Base-by-base conservation (phyloP, 2,329 filamentous ascomycete genomes). In the Ophiostoma triangulosporum region DNA sequence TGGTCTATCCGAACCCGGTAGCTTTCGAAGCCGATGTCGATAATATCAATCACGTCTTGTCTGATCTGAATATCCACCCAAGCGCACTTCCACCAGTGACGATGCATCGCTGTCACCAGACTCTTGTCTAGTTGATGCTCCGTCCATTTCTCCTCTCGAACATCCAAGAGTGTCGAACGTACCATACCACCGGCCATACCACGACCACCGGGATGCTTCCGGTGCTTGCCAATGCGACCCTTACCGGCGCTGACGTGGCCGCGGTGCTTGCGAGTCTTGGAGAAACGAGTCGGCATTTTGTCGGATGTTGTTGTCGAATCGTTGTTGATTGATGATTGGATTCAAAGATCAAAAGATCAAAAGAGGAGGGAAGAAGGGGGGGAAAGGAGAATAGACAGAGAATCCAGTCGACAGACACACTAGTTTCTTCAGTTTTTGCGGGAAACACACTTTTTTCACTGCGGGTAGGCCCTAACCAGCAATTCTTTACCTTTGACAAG, bases 191-290 rank as follows among this genome's bases (percentile, higher is more conserved):
- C 91, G 72, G 93, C 93, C 76, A 85, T 78, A 84, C 81, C 81
- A 87, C 87, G 78, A 80, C 81, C 81, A 83, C 81, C 81, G 64
- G 80, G 81, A 65, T 84, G 81, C 84, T 98, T 97, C 71, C 93
- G 81, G 86, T 96, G 90, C 86, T 97, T 97, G 73, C 93, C 93
- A 71, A 97, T 75, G 83, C 91, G 91, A 80, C 93, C 91, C 75
- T 97, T 84, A 81, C 93, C 93, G 81, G 89, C 88, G 70, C 87
- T 94, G 72, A 98, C 93, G 78, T 98, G 88, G 75, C 91, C 91
- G 80, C 91, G 89, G 80, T 83, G 83, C 80, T 86, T 87, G 74
- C 83, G 78, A 73, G 83, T 87, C 75, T 86, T 84, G 68, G 77
- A 78, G 64, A 82, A 76, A 72, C 82, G 76, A 73, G 83, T 86